phyloP scores from a whole-genome alignment of 1,284 basidiomycete species.

The Leccinum subfulvum region DNA sequence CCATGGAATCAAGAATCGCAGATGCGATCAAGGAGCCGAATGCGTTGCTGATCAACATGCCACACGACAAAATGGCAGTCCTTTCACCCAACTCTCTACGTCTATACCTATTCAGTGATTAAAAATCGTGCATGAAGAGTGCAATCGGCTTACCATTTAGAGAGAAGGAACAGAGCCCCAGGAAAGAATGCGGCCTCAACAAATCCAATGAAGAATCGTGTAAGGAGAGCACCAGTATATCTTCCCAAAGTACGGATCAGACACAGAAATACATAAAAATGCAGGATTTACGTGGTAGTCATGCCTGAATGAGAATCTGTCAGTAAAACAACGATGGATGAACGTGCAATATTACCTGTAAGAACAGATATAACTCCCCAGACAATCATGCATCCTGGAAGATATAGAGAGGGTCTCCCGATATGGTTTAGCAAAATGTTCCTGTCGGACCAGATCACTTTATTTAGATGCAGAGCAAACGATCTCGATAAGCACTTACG shows the following conservation, averaged over 20 bases:
- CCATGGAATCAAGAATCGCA: constrained; percentile 69
- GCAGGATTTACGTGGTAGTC: constrained; percentile 22
- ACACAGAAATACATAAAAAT: constrained; percentile 9
- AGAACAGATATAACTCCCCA: constrained; percentile 70
- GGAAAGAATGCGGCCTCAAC: constrained; percentile 77
- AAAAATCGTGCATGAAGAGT: neutral
- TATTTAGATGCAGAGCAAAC: neutral
- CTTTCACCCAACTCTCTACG: constrained; percentile 68
- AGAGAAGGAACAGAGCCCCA: constrained; percentile 48
- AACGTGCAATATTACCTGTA: constrained; percentile 44
- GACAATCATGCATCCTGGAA: constrained; percentile 68
- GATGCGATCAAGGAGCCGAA: constrained; percentile 81
- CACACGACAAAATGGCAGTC: constrained; percentile 71
- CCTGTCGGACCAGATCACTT: constrained; percentile 33
- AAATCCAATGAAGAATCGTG: constrained; percentile 71
- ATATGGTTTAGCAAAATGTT: constrained; percentile 75
- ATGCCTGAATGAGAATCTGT: constrained; percentile 10
- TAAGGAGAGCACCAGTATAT: constrained; percentile 66
- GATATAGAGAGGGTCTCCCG: constrained; percentile 73
- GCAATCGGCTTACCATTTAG: constrained; percentile 48
- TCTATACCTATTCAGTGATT: constrained; percentile 44
- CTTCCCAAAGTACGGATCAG: constrained; percentile 35
- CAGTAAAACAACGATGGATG: neutral
- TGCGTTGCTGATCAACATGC: constrained; percentile 77
- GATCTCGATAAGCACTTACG: constrained; percentile 23